phyloP scores from a whole-genome alignment of 768 basidiomycete species.

The Rhizopogon vesiculosus region DNA sequence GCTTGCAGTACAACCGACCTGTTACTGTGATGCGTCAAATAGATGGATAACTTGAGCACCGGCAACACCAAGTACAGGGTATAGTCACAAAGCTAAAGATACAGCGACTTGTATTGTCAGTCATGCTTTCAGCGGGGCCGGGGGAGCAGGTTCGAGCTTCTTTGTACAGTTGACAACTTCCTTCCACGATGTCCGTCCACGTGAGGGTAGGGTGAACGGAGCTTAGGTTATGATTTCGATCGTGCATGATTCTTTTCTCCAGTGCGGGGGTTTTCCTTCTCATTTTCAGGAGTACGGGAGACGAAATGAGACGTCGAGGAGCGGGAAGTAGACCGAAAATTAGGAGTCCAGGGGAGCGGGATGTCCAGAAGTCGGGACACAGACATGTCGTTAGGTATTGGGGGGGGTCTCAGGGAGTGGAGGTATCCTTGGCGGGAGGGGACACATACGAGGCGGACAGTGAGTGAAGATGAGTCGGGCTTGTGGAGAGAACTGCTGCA shows the following conservation, averaged over 20 bases:
- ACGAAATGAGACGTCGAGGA: constrained; percentile 11
- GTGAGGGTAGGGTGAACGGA: constrained; percentile 10
- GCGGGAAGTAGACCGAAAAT: constrained; percentile 10
- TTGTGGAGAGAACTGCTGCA: constrained; percentile 7
- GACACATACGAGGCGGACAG: constrained; percentile 15
- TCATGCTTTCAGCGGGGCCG: neutral
- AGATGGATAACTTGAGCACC: too few species aligned
- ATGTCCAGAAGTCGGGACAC: constrained; percentile 28
- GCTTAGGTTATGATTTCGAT: constrained; percentile 32
- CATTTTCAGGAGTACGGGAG: constrained; percentile 7
- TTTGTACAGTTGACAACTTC: constrained; percentile 13
- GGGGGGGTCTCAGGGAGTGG: constrained; percentile 11
- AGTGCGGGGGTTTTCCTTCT: neutral
- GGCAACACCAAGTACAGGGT: too few species aligned
- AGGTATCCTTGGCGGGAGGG: constrained; percentile 16
- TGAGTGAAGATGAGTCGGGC: constrained; percentile 12
- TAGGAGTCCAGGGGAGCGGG: constrained; percentile 28
- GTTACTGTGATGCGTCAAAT: too few species aligned
- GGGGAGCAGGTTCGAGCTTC: neutral
- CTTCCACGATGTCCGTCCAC: constrained; percentile 3
- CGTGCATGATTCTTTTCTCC: constrained; percentile 14
- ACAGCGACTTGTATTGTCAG: constrained; percentile 20
- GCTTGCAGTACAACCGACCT: too few species aligned
- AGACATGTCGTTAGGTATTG: constrained; percentile 16
- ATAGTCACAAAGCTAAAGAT: too few species aligned